Conservation (phyloP, 495 filamentous ascomycete species). For the Parathielavia hyrcaniae region DNA sequence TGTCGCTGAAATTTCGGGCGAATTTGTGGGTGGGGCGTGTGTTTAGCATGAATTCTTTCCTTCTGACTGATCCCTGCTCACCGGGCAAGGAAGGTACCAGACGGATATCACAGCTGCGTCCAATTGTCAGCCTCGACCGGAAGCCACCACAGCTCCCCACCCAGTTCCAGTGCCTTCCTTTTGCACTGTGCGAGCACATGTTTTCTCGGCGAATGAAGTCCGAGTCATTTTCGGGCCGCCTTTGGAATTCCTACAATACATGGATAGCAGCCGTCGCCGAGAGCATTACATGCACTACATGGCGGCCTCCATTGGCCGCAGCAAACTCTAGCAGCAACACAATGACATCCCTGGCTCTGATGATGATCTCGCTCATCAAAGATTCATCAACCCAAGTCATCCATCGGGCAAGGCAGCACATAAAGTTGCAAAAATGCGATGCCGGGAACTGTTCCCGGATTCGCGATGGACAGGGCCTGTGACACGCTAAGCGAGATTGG, state of each 20-base stretch:
- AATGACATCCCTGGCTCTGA: not conserved
- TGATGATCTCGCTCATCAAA: slow-evolving; percentile 4
- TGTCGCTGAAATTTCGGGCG: slow-evolving; percentile 16
- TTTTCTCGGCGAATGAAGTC: slow-evolving; percentile 13
- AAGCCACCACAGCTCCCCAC: slow-evolving; percentile 16
- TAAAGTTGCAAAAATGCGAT: slow-evolving; percentile 22
- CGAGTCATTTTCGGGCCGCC: not conserved
- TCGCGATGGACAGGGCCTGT: slow-evolving; percentile 21
- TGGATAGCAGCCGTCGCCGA: too few species aligned
- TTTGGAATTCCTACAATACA: not conserved
- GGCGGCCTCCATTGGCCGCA: too few species aligned
- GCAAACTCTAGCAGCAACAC: not conserved
- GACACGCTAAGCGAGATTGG: slow-evolving; percentile 33
- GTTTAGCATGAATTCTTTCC: not conserved
- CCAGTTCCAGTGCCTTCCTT: slow-evolving; percentile 7
- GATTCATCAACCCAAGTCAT: slow-evolving; percentile 26
- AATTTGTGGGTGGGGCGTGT: slow-evolving; percentile 22
- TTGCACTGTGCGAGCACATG: slow-evolving; percentile 16
- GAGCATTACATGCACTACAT: too few species aligned
- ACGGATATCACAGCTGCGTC: slow-evolving; percentile 16
- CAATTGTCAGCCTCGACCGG: slow-evolving; percentile 14
- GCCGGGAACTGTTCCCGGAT: slow-evolving; percentile 25
- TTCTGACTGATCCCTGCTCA: slow-evolving; percentile 10
- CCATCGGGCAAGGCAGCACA: slow-evolving; percentile 14
- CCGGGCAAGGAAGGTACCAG: not conserved